phyloP scores from a whole-genome alignment of 176 grass and related monocot genomes.

The sorghum (Sorghum bicolor) region DNA sequence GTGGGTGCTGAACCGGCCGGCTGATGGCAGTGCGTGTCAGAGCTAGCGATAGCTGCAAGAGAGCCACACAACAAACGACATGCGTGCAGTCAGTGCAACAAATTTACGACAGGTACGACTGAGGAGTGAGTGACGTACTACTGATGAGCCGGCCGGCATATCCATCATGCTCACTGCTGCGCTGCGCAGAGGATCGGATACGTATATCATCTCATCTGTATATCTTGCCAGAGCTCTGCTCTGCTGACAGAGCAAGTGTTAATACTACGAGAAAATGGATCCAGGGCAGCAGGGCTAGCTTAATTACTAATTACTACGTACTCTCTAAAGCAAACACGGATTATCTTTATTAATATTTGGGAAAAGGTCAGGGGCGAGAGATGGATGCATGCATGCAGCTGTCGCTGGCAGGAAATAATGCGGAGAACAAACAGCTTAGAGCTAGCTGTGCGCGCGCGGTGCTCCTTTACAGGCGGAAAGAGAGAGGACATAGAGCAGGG shows the following conservation, averaged over 20 bases:
- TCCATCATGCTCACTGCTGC: not conserved
- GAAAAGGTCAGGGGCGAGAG: not conserved
- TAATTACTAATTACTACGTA: not conserved
- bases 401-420: not conserved
- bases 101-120: not conserved
- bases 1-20: not conserved
- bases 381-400: not conserved
- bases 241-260: not conserved
- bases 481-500: no score
- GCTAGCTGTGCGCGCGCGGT: not conserved
- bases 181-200: not conserved
- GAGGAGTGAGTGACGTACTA: not conserved
- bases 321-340: not conserved
- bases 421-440: not conserved
- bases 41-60: not conserved
- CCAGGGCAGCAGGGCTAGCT: no score
- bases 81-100: not conserved
- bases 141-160: not conserved
- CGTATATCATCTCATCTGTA: not conserved
- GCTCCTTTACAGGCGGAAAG: conserved; percentile 18
- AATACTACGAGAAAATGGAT: no score
- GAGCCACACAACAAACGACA: not conserved
- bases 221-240: not conserved
- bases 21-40: not conserved
- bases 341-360: not conserved